Evolutionary conservation across 345 rosid genomes (phyloP).

Genomic region (Gossypium mustelinum): DNA sequence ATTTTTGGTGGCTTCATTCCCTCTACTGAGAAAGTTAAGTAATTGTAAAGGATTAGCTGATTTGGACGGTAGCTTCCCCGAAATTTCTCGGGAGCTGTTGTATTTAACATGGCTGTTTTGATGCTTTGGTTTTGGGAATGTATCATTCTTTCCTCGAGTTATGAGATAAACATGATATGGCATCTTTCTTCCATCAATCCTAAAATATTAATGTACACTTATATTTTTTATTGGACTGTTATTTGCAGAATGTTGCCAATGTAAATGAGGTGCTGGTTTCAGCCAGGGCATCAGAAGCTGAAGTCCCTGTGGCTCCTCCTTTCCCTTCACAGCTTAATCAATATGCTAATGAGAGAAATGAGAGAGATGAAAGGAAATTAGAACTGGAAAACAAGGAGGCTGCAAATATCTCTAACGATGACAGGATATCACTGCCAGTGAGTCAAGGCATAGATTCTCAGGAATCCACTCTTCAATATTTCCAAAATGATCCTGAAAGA

Average conservation of each 20-base stretch:
- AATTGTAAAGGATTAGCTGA: background rate
- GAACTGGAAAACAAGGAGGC: conserved; percentile 41
- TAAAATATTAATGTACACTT: background rate
- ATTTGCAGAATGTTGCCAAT: conserved; percentile 45
- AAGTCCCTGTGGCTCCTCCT: conserved; percentile 38
- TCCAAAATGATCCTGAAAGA: conserved; percentile 46
- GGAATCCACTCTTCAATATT: conserved; percentile 22
- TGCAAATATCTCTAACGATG: conserved; percentile 37
- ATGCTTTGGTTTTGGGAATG: background rate
- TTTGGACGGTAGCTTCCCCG: background rate
- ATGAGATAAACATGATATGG: background rate
- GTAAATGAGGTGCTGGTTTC: conserved; percentile 47
- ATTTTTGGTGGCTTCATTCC: background rate
- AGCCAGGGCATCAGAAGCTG: conserved; percentile 55
- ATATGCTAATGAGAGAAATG: conserved; percentile 26
- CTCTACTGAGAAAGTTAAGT: background rate
- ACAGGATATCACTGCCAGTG: conserved; percentile 27
- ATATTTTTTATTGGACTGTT: background rate
- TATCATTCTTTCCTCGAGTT: conserved; percentile 5
- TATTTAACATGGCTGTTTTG: background rate
- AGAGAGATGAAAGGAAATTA: conserved; percentile 35
- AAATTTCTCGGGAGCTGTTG: background rate
- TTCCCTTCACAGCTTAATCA: conserved; percentile 31
- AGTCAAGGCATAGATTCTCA: conserved; percentile 34
- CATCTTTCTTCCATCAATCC: background rate